Percentiles rank a stretch among this genome's conserved stretches.
These are phyloP conservation scores for Gracilaria caudata DNA, from an alignment of 23 red algal species.

Conservation along the genomic window DNA sequence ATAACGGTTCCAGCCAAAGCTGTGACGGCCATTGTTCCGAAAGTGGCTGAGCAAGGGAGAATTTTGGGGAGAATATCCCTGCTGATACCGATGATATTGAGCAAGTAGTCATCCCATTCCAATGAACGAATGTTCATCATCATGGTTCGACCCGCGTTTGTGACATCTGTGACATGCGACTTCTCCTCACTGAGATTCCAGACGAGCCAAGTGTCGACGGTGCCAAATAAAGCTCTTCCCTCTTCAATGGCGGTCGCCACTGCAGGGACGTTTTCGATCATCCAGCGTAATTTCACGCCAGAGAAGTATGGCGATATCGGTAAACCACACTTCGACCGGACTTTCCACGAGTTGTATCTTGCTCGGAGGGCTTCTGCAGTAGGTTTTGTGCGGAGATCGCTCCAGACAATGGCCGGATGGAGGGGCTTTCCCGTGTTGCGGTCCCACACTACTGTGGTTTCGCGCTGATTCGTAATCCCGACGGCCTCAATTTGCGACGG, in stretches of 20 bases:
- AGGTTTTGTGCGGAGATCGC: slow-evolving; percentile 72
- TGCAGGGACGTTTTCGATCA: slow-evolving; percentile 82
- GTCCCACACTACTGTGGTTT: slow-evolving; percentile 92
- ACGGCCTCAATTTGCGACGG: slow-evolving; percentile 66
- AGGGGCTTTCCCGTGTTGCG: slow-evolving; percentile 75
- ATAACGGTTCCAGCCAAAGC: slow-evolving; percentile 71
- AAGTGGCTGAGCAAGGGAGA: slow-evolving; percentile 71
- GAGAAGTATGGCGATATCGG: slow-evolving; percentile 89
- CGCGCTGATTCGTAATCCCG: slow-evolving; percentile 94
- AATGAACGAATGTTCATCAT: slow-evolving; percentile 87
- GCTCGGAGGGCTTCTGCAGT: slow-evolving; percentile 47
- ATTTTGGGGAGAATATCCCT: slow-evolving; percentile 74
- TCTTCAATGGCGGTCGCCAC: slow-evolving; percentile 71
- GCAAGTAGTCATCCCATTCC: slow-evolving; percentile 69
- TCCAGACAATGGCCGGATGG: slow-evolving; percentile 84
- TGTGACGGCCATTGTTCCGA: slow-evolving; percentile 67
- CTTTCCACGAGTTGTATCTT: slow-evolving; percentile 22
- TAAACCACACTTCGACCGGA: slow-evolving; percentile 66
- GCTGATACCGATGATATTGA: slow-evolving; percentile 67
- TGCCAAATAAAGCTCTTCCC: slow-evolving; percentile 87
- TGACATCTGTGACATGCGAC: slow-evolving; percentile 86
- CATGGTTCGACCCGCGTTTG: slow-evolving; percentile 90
- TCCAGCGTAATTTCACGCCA: slow-evolving; percentile 86
- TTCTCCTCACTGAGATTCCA: slow-evolving; percentile 70
- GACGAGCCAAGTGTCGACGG: slow-evolving; percentile 90